Evolutionary conservation across 139 green algal genomes (phyloP).

Genomic region (Picochlorum sp.): DNA sequence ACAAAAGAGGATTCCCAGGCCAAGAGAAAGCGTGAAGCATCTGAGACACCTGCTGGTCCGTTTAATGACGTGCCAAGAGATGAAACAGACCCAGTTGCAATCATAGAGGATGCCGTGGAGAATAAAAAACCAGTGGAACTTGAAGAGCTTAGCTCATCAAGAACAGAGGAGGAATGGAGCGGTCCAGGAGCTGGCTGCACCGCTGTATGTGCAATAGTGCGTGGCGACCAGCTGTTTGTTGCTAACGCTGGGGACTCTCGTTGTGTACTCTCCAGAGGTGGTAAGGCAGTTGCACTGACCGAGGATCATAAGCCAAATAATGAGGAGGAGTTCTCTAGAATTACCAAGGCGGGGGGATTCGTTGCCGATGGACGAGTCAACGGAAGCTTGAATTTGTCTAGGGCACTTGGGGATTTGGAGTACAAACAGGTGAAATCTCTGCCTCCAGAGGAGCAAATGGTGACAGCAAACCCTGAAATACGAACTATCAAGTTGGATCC

Average conservation of each 20-base stretch:
- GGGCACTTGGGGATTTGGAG: constrained; percentile 68
- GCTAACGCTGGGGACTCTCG: constrained; percentile 46
- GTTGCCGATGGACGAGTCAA: constrained; percentile 65
- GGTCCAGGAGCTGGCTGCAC: constrained; percentile 44
- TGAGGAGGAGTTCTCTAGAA: constrained; percentile 32
- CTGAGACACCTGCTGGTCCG: background rate
- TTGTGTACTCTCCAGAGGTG: constrained; percentile 31
- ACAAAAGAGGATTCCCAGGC: background rate
- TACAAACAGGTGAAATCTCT: constrained; percentile 54
- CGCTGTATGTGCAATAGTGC: constrained; percentile 28
- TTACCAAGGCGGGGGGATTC: constrained; percentile 50
- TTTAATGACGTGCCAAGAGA: background rate
- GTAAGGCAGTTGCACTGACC: constrained; percentile 35
- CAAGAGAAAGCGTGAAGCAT: background rate
- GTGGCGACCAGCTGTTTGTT: constrained; percentile 22
- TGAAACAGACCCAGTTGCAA: background rate
- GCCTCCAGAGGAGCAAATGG: constrained; percentile 39
- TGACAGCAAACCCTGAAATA: constrained; percentile 59
- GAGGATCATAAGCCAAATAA: constrained; percentile 58
- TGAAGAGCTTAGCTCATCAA: background rate
- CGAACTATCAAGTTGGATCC: constrained; percentile 19
- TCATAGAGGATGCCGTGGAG: background rate
- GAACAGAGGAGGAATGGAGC: constrained; percentile 6
- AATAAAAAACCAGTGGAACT: constrained; percentile 1
- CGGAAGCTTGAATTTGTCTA: constrained; percentile 63